Percentiles rank a stretch among this genome's conserved stretches.
Evolutionary conservation across 176 grass and related monocot genomes (phyloP).

Genomic region (Avena insularis): DNA sequence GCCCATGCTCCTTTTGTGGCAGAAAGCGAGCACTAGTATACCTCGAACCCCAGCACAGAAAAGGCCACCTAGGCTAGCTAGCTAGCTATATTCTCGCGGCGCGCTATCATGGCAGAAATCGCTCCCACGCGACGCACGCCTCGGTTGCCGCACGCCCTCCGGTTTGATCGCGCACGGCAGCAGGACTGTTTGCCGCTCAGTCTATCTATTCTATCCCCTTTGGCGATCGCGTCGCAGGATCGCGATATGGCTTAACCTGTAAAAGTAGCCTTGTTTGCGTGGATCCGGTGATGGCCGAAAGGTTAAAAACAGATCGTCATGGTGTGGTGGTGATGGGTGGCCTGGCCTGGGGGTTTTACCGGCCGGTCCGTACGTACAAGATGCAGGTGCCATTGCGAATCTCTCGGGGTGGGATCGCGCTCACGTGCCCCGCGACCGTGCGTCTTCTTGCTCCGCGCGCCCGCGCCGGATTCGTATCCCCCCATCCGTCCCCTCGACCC

Average conservation of each 20-base stretch:
- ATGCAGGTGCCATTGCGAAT: not conserved
- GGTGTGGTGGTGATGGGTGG: not conserved
- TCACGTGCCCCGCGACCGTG: constrained; percentile 16
- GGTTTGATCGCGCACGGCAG: too few species aligned
- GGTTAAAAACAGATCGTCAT: not conserved
- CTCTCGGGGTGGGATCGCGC: not conserved
- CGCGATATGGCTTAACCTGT: constrained; percentile 17
- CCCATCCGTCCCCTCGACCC: not conserved
- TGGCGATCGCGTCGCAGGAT: constrained; percentile 24
- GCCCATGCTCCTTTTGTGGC: constrained; percentile 39
- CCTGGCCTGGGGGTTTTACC: not conserved
- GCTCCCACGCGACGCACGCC: not conserved
- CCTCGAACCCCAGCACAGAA: not conserved
- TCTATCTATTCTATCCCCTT: too few species aligned
- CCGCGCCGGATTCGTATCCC: not conserved
- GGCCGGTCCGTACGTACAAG: not conserved
- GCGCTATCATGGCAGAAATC: constrained; percentile 19
- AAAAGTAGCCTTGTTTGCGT: constrained; percentile 5
- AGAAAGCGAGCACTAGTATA: constrained; percentile 7
- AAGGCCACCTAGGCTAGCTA: not conserved
- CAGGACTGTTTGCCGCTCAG: too few species aligned
- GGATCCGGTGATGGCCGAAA: constrained; percentile 28
- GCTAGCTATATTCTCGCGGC: constrained; percentile 2
- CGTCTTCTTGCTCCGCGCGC: not conserved
- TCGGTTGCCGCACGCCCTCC: not conserved